Percentiles rank a stretch among this genome's conserved stretches.
phyloP scores from a whole-genome alignment of 2,329 filamentous ascomycete genomes.

The Atkinsonella hypoxylon region DNA sequence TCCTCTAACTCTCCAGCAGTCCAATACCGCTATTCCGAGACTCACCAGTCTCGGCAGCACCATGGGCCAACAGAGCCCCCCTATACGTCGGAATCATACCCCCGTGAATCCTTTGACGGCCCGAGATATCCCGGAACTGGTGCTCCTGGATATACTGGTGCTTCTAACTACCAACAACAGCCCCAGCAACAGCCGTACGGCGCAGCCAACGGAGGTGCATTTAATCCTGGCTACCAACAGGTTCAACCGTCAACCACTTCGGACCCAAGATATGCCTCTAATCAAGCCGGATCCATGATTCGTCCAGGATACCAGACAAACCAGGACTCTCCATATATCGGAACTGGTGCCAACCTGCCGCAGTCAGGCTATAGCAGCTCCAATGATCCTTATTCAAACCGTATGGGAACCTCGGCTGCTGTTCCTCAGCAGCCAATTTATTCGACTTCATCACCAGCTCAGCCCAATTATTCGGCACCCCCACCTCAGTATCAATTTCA shows the following conservation, averaged over 20 bases:
- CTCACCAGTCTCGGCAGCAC: conserved; percentile 34
- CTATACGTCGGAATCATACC: conserved; percentile 23
- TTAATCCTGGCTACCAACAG: conserved; percentile 19
- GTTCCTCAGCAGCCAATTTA: conserved; percentile 21
- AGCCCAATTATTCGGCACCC: conserved; percentile 20
- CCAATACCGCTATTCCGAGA: conserved; percentile 45
- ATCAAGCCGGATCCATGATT: conserved; percentile 18
- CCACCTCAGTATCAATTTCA: conserved; percentile 21
- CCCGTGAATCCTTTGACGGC: conserved; percentile 30
- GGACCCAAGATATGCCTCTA: conserved; percentile 22
- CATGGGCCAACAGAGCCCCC: conserved; percentile 32
- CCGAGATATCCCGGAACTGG: conserved; percentile 40
- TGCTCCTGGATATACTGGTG: conserved; percentile 36
- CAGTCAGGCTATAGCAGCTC: conserved; percentile 13
- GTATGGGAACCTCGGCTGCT: conserved; percentile 18
- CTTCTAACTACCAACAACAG: conserved; percentile 19
- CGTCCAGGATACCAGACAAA: conserved; percentile 18
- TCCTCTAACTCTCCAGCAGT: conserved; percentile 48
- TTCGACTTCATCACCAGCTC: conserved; percentile 19
- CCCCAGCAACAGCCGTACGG: conserved; percentile 15
- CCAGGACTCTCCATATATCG: conserved; percentile 23
- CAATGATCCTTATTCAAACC: conserved; percentile 21
- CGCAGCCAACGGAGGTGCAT: conserved; percentile 20
- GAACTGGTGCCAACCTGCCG: conserved; percentile 24
- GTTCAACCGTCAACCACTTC: conserved; percentile 21